Evolutionary conservation across 2,329 filamentous ascomycete genomes (phyloP), one percentile per base, ranked within the genome.

Genomic region (Beauveria sp.): DNA sequence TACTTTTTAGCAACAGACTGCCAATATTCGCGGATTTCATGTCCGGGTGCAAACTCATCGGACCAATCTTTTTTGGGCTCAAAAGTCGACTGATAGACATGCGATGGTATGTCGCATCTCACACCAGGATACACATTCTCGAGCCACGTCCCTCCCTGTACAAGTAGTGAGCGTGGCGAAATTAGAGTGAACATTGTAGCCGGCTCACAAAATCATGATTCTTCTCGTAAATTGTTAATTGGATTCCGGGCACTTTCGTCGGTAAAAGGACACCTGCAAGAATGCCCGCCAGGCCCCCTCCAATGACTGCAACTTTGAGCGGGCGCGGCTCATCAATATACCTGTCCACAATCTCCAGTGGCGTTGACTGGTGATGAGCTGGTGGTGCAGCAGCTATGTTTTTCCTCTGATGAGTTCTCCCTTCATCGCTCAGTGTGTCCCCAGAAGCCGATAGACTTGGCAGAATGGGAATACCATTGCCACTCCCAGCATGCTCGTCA

Each of bases 31-130:
- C 79, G 74, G 62, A 91, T 91, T 70, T 91, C 88, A 4, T 74
- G 69, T 0, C 87, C 87, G 43, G 83, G 82, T 0, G 87, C 82
- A 67, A 89, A 91, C 62, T 85, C 79, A 66, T 89, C 84, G 0
- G 79, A 80, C 88, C 88, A 91, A 64, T 88, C 78, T 0, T 80
- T 82, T 61, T 90, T 90, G 1, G 86, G 85, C 7, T 79, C 77
- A 69, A 89, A 90, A 0, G 84, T 85, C 8, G 82, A 82, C 67
- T 90, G 87, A 66, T 91, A 91, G 22, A 87, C 85, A 69, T 89
- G 85, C 0, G 86, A 82, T 0, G 87, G 85, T 16, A 90, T 83
- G 30, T 90, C 86, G 65, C 87, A 90, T 47, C 84, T 76, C 1
- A 88, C 84, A 2, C 85, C 86, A 0, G 85, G 85, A 64, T 88